A percentile compares a stretch with the other conserved stretches of the same genome.
These are phyloP conservation scores for Solanum gandarillasii DNA, from an alignment of 257 asterid genomes.

Conservation along the genomic window DNA sequence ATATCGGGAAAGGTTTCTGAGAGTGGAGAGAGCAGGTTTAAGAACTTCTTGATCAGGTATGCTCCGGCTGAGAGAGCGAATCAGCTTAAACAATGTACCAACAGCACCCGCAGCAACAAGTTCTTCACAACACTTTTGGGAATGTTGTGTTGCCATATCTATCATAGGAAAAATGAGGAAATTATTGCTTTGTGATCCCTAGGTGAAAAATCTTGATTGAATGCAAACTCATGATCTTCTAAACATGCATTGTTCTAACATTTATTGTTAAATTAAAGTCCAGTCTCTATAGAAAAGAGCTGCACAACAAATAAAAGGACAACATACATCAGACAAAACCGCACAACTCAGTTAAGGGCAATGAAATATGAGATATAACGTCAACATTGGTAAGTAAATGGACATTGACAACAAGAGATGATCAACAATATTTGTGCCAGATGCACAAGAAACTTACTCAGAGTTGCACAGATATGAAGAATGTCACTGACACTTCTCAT, in stretches of 20 bases:
- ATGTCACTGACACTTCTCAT: constrained; percentile 77
- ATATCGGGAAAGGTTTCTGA: constrained; percentile 74
- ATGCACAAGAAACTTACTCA: constrained; percentile 33
- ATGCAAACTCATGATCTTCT: not conserved
- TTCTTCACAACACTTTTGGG: constrained; percentile 84
- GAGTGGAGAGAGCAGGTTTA: constrained; percentile 80
- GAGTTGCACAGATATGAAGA: constrained; percentile 79
- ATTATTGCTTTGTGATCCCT: not conserved
- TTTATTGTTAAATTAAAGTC: not conserved
- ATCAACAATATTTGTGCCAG: not conserved
- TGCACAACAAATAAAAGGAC: not conserved
- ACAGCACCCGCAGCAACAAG: constrained; percentile 90
- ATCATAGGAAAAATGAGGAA: not conserved
- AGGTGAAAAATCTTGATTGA: not conserved
- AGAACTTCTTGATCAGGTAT: constrained; percentile 90
- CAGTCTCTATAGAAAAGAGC: not conserved
- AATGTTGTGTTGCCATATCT: constrained; percentile 88
- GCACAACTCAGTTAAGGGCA: not conserved
- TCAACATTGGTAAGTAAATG: not conserved
- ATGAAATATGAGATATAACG: not conserved
- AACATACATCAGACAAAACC: not conserved
- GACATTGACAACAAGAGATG: not conserved
- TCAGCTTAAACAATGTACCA: constrained; percentile 48
- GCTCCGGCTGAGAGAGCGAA: constrained; percentile 84
- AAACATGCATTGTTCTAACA: not conserved